Percentiles rank a stretch among this genome's conserved stretches.
These are phyloP conservation scores for Lentinula raphanica DNA, from an alignment of 768 basidiomycete species.

Conservation along the genomic window DNA sequence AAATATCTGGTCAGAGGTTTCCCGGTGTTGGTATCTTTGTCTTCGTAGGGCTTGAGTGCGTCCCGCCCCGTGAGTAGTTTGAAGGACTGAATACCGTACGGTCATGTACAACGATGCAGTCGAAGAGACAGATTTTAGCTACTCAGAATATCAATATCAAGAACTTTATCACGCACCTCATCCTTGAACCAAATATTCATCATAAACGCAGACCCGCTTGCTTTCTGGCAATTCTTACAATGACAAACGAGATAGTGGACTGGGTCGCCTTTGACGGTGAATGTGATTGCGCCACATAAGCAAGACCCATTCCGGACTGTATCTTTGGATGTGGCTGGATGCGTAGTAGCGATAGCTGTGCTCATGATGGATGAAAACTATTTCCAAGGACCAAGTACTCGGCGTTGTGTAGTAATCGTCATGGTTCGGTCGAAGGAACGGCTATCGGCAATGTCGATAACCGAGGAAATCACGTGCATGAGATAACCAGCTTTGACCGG, in stretches of 20 bases:
- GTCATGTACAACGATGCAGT: background rate
- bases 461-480: background rate
- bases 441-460: background rate
- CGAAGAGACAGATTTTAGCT: no score
- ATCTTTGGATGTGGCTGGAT: background rate
- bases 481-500: background rate
- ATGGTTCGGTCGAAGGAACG: background rate
- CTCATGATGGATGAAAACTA: background rate
- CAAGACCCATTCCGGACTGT: conserved; percentile 17
- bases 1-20: conserved; percentile 26
- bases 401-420: no score
- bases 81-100: conserved; percentile 19
- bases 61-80: conserved; percentile 23
- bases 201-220: conserved; percentile 37
- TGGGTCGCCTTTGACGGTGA: conserved; percentile 31
- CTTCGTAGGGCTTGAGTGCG: conserved; percentile 21
- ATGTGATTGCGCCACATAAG: conserved; percentile 31
- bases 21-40: conserved; percentile 26
- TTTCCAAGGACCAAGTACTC: no score
- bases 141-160: no score
- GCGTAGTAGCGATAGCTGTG: background rate
- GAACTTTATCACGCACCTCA: conserved; percentile 22
- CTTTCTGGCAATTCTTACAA: conserved; percentile 38
- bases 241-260: conserved; percentile 35
- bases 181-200: conserved; percentile 30